These are phyloP conservation scores for Raffaelea ambrosiae DNA, from an alignment of 2,329 filamentous ascomycete species.

Conservation along the genomic window DNA sequence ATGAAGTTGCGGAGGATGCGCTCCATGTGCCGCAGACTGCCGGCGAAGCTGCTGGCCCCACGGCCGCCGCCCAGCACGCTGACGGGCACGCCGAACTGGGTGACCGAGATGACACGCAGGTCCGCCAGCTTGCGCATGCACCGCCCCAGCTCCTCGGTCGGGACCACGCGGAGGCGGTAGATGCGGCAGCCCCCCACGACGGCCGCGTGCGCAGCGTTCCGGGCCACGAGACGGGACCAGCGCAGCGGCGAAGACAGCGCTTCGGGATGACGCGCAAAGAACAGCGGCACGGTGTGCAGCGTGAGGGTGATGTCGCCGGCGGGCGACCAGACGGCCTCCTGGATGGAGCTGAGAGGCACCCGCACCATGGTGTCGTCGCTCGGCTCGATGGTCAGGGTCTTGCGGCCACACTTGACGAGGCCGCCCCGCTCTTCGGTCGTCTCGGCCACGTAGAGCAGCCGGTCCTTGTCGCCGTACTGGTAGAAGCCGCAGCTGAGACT, in stretches of 20 bases:
- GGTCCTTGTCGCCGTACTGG: constrained; percentile 25
- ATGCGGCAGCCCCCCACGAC: constrained; percentile 34
- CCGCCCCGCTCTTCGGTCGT: no score
- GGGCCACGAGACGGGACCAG: constrained; percentile 15
- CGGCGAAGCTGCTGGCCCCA: no score
- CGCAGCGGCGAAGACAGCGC: constrained; percentile 15
- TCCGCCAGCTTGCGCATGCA: constrained; percentile 19
- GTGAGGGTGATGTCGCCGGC: constrained; percentile 37
- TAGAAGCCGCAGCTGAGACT: constrained; percentile 23
- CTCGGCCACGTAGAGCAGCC: constrained; percentile 36
- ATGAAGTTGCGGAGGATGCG: constrained; percentile 16
- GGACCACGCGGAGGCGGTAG: constrained; percentile 29
- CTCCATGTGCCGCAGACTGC: constrained; percentile 13
- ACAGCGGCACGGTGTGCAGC: constrained; percentile 39
- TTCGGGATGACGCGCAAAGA: no score
- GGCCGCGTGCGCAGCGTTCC: no score
- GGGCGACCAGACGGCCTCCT: constrained; percentile 32
- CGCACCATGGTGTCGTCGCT: neutral
- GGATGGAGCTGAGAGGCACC: constrained; percentile 39
- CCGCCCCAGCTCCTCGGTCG: constrained; percentile 17
- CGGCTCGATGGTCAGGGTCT: constrained; percentile 30
- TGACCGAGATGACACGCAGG: constrained; percentile 18
- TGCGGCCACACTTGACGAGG: constrained; percentile 33
- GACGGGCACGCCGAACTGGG: constrained; percentile 13
- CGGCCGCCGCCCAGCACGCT: neutral